A percentile compares a stretch with the other conserved stretches of the same genome.
Conservation (phyloP, 129 eudicot genomes). For the Tagetes patula region DNA sequence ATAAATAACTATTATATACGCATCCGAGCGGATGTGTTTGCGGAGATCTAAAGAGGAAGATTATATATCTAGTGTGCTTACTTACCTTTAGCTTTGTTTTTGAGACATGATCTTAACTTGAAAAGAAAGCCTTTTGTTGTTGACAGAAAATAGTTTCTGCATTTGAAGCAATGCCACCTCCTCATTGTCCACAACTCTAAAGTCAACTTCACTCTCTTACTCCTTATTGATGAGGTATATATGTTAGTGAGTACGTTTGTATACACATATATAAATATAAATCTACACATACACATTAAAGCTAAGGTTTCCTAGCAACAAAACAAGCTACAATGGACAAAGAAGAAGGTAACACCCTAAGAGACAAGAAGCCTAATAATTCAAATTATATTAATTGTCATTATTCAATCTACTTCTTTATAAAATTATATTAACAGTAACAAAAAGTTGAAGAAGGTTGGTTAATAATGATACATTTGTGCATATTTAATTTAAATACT, state of each 20-base stretch:
- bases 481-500: background rate
- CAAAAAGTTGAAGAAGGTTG: background rate
- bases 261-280: background rate
- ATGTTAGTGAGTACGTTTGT: background rate
- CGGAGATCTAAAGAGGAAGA: background rate
- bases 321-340: slow-evolving; percentile 42
- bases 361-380: slow-evolving; percentile 50
- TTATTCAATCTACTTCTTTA: slow-evolving; percentile 1
- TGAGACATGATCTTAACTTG: slow-evolving; percentile 47
- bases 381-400: slow-evolving; percentile 13
- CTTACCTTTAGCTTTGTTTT: slow-evolving; percentile 56
- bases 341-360: slow-evolving; percentile 45
- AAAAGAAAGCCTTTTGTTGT: slow-evolving; percentile 47
- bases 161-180: slow-evolving; percentile 50
- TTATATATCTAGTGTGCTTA: background rate
- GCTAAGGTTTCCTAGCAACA: slow-evolving; percentile 23
- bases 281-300: background rate
- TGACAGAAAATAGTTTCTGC: slow-evolving; percentile 42
- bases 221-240: background rate
- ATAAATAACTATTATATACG: background rate
- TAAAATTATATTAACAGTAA: background rate
- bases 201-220: slow-evolving; percentile 36
- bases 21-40: too few relatives aligned
- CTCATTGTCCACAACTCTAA: slow-evolving; percentile 46
- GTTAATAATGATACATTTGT: background rate